Conservation (phyloP, 345 rosid species). For the rapeseed (Brassica napus) region DNA sequence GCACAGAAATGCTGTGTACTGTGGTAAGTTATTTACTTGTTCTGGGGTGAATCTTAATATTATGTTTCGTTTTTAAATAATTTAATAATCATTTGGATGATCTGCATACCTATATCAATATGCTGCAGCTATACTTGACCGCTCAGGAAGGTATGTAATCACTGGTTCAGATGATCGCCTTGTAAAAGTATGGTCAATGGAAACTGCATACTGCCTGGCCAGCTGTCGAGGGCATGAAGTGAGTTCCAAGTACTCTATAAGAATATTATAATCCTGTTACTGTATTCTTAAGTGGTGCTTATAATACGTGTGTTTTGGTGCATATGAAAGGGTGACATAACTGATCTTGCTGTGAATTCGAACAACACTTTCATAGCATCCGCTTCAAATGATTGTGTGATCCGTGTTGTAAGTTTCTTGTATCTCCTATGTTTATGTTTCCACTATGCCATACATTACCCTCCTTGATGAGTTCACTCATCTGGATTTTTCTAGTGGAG, state of each 20-base stretch:
- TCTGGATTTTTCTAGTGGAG: conserved; percentile 76
- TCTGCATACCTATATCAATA: conserved; percentile 34
- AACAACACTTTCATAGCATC: conserved; percentile 92
- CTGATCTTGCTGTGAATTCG: conserved; percentile 97
- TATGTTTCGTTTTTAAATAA: background rate
- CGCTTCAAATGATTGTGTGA: conserved; percentile 90
- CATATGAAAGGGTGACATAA: conserved; percentile 87
- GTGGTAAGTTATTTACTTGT: conserved; percentile 58
- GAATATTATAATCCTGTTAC: conserved; percentile 13
- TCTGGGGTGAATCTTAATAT: conserved; percentile 9
- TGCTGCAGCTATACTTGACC: conserved; percentile 89
- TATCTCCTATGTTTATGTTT: conserved; percentile 5
- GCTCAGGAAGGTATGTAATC: conserved; percentile 89
- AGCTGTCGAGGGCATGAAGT: conserved; percentile 99
- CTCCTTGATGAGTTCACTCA: conserved; percentile 30
- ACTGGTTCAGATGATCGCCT: conserved; percentile 99
- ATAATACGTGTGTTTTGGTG: conserved; percentile 21
- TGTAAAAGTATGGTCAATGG: conserved; percentile 99
- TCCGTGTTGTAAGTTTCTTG: conserved; percentile 80
- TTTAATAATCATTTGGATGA: conserved; percentile 3
- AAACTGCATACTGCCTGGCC: conserved; percentile 97
- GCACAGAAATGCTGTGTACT: conserved; percentile 96
- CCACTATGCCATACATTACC: conserved; percentile 13
- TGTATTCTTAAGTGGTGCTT: conserved; percentile 4
- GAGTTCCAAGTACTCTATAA: conserved; percentile 42